Conservation (phyloP, 2,329 filamentous ascomycete species). For the Neobulgaria alba region DNA sequence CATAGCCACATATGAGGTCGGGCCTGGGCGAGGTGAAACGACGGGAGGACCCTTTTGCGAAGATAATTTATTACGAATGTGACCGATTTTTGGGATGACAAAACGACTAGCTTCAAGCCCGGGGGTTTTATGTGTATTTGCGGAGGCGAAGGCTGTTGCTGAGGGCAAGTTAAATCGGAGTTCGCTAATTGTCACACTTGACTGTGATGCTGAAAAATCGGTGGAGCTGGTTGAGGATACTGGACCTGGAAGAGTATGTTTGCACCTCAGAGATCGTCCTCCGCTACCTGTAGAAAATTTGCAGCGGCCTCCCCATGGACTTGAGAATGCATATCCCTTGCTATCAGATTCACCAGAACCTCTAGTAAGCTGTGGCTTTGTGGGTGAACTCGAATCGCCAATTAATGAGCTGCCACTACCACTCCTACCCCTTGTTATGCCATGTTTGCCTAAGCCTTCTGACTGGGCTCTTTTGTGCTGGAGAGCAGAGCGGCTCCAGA, state of each 20-base stretch:
- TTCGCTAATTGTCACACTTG: slow-evolving; percentile 55
- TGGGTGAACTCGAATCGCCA: not conserved
- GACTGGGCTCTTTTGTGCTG: slow-evolving; percentile 22
- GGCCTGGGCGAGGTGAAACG: slow-evolving; percentile 15
- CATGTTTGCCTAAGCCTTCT: slow-evolving; percentile 14
- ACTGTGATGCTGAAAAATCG: slow-evolving; percentile 8
- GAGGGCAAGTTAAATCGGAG: slow-evolving; percentile 81
- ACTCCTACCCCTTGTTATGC: not conserved
- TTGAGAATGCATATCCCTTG: slow-evolving; percentile 67
- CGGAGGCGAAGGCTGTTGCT: slow-evolving; percentile 34
- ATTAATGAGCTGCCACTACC: not conserved
- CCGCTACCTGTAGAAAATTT: slow-evolving; percentile 73
- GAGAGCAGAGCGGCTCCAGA: slow-evolving; percentile 20
- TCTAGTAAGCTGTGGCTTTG: not conserved
- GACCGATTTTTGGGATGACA: slow-evolving; percentile 16
- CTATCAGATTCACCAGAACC: slow-evolving; percentile 8
- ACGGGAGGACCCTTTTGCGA: slow-evolving; percentile 18
- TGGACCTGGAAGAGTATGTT: slow-evolving; percentile 54
- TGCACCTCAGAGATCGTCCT: slow-evolving; percentile 67
- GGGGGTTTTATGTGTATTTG: slow-evolving; percentile 16
- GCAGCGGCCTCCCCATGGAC: slow-evolving; percentile 81
- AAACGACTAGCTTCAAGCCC: slow-evolving; percentile 12
- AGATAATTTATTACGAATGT: slow-evolving; percentile 27
- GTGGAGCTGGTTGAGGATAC: slow-evolving; percentile 16
- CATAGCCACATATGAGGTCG: slow-evolving; percentile 17